These are phyloP conservation scores for Zygnema cylindricum DNA, from an alignment of 139 green algal genomes.

Conservation along the genomic window DNA sequence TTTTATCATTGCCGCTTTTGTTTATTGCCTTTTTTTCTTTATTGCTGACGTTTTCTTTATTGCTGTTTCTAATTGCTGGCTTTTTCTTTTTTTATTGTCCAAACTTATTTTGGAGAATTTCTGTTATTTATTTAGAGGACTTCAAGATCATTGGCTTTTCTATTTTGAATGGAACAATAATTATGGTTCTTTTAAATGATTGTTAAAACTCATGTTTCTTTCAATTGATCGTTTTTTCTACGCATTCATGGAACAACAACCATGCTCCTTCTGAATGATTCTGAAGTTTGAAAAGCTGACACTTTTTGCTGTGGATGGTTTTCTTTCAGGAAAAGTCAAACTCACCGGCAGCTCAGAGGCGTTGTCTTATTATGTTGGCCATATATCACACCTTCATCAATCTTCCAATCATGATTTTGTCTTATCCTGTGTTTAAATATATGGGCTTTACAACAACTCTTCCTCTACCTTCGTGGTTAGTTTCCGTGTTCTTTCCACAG, in stretches of 20 bases:
- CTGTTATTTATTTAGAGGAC: too few relatives aligned
- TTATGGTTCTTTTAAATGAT: too few relatives aligned
- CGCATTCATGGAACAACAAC: not conserved
- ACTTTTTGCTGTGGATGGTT: not conserved
- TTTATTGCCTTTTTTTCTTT: too few relatives aligned
- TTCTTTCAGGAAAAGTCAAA: slow-evolving; percentile 19
- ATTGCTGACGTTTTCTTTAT: too few relatives aligned
- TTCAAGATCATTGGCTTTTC: too few relatives aligned
- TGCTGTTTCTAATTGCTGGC: too few relatives aligned
- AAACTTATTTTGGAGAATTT: too few relatives aligned
- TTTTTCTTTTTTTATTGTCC: too few relatives aligned
- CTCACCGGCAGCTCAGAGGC: slow-evolving; percentile 34
- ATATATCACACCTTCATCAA: slow-evolving; percentile 62
- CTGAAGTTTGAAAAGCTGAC: too few relatives aligned
- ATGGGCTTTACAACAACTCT: slow-evolving; percentile 62
- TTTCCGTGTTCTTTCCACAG: too few relatives aligned
- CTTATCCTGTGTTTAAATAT: slow-evolving; percentile 53
- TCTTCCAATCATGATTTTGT: slow-evolving; percentile 64
- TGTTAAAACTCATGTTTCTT: not conserved
- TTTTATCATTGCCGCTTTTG: too few relatives aligned
- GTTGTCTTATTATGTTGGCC: slow-evolving; percentile 53
- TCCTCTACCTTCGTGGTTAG: slow-evolving; percentile 61
- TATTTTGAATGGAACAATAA: too few relatives aligned
- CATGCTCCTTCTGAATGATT: not conserved
- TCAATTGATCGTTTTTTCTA: not conserved